Percentiles rank a stretch among this genome's conserved stretches.
Evolutionary conservation across 2,329 filamentous ascomycete genomes (phyloP).

Genomic region (Plenodomus lindquistii): DNA sequence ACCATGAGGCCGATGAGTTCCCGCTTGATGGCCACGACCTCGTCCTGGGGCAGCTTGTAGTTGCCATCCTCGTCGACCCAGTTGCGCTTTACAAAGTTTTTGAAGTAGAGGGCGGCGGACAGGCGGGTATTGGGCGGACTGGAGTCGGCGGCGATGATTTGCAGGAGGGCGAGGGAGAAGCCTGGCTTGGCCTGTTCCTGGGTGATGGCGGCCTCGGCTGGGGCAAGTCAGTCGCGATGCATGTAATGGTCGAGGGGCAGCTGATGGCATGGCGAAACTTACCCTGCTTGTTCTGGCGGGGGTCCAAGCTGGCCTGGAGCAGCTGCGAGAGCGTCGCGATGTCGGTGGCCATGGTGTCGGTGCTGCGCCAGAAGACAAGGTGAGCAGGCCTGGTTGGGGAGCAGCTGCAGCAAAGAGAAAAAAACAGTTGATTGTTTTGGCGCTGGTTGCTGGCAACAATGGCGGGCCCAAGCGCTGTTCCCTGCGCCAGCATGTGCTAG

Average conservation of each 20-base stretch:
- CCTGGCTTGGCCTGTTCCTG: conserved; percentile 79
- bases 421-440: conserved; percentile 16
- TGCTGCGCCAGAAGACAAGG: conserved; percentile 1
- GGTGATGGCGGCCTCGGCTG: conserved; percentile 82
- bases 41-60: conserved; percentile 81
- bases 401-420: conserved; percentile 1
- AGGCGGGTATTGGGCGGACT: conserved; percentile 80
- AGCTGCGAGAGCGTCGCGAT: conserved; percentile 73
- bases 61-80: conserved; percentile 95
- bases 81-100: conserved; percentile 94
- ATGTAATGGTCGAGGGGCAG: neutral
- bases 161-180: conserved; percentile 84
- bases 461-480: conserved; percentile 9
- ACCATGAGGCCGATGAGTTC: conserved; percentile 98
- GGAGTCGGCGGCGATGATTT: conserved; percentile 79
- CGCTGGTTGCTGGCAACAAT: conserved; percentile 5
- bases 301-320: conserved; percentile 88
- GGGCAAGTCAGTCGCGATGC: conserved; percentile 21
- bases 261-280: no score
- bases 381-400: conserved; percentile 1
- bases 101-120: conserved; percentile 90
- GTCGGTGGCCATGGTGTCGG: conserved; percentile 60
- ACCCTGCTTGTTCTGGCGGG: conserved; percentile 88
- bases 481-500: neutral
- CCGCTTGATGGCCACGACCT: conserved; percentile 88